Conservation (phyloP, 169 alveolate species). For the Cyclospora cayetanensis region DNA sequence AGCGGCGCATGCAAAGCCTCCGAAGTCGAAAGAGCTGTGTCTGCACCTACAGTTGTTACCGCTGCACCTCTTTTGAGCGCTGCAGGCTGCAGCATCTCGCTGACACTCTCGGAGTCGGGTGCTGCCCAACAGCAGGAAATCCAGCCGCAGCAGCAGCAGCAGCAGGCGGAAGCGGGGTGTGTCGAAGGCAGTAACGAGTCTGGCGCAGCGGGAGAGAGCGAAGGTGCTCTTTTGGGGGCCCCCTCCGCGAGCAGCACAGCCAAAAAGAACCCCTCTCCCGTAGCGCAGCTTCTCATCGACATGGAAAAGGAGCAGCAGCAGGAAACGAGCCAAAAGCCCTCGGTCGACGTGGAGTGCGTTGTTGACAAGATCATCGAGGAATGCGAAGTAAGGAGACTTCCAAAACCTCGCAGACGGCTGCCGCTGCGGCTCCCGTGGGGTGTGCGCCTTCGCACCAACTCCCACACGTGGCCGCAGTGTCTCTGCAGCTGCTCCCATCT, state of each 20-base stretch:
- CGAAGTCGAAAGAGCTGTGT: not conserved
- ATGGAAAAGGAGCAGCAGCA: conserved; percentile 49
- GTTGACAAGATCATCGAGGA: conserved; percentile 72
- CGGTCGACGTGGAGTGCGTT: conserved; percentile 59
- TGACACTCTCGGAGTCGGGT: conserved; percentile 1
- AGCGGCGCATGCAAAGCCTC: conserved; percentile 11
- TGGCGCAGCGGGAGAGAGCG: not conserved
- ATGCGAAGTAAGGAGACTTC: conserved; percentile 54
- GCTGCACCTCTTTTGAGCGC: not conserved
- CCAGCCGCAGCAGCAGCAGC: conserved; percentile 19
- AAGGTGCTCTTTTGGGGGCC: not conserved
- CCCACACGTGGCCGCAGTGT: not conserved
- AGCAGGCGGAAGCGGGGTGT: conserved; percentile 67
- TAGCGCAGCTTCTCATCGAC: conserved; percentile 62
- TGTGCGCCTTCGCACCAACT: not conserved
- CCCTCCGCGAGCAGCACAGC: not conserved
- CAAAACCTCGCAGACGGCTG: not conserved
- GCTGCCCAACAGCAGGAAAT: conserved; percentile 1
- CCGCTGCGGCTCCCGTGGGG: not conserved
- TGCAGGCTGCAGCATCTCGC: not conserved
- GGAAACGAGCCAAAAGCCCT: not conserved
- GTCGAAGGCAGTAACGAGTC: conserved; percentile 9
- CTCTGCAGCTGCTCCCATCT: not conserved
- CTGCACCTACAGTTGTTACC: not conserved
- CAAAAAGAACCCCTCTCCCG: conserved; percentile 62